Percentiles rank a stretch among this genome's conserved stretches.
phyloP scores from a whole-genome alignment of 1,284 basidiomycete species.

The Microbotryum lychnidis-dioicae region DNA sequence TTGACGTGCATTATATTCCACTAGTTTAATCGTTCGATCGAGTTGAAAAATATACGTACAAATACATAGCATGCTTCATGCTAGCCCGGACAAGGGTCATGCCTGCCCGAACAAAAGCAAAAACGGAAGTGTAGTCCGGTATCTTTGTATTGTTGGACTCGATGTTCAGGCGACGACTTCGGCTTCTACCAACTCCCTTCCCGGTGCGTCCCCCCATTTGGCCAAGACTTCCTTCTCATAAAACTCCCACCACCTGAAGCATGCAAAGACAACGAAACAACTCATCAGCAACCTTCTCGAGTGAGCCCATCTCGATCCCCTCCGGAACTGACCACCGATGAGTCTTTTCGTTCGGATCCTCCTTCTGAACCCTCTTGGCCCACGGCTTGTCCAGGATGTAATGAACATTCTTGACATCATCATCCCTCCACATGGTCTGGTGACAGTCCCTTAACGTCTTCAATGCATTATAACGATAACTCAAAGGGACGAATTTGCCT shows the following conservation, averaged over 20 bases:
- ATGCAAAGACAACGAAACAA: neutral
- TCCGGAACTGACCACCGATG: conserved; percentile 23
- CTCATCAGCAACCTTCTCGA: too few relatives aligned
- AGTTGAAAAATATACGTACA: too few relatives aligned
- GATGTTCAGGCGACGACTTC: conserved; percentile 43
- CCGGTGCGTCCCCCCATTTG: conserved; percentile 45
- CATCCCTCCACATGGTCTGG: conserved; percentile 62
- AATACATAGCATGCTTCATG: too few relatives aligned
- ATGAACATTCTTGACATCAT: conserved; percentile 52
- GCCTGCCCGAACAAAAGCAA: too few relatives aligned
- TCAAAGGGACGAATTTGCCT: conserved; percentile 48
- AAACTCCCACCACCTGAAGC: conserved; percentile 65
- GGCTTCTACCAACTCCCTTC: conserved; percentile 50
- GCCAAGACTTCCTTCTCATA: conserved; percentile 52
- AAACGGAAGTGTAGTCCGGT: too few relatives aligned
- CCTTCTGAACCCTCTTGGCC: conserved; percentile 47
- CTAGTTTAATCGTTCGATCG: too few relatives aligned
- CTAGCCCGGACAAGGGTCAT: too few relatives aligned
- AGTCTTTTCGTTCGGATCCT: conserved; percentile 45
- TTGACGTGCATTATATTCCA: too few relatives aligned
- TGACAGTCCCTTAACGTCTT: conserved; percentile 67
- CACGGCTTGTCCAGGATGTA: conserved; percentile 46
- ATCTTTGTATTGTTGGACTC: too few relatives aligned
- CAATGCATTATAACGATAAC: conserved; percentile 64
- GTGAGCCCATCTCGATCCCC: too few relatives aligned